Evolutionary conservation across 1,139 yeast species (phyloP), one percentile per base, ranked within the genome.

Genomic region (Geotrichum siamense): DNA sequence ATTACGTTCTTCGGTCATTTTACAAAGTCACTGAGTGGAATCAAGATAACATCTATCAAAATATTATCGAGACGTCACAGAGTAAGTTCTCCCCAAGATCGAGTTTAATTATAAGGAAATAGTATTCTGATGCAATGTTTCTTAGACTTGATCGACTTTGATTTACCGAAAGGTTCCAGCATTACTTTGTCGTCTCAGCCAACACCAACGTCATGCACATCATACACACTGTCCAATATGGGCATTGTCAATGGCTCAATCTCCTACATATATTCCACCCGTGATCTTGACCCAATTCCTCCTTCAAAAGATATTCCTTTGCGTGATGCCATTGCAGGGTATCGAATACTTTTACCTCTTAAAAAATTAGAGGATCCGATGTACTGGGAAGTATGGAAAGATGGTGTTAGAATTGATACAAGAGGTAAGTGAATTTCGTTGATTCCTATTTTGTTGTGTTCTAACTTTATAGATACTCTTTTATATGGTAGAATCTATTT

Each of bases 401-500:
- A 52, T 3, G 68, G 68, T 1, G 47, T 49, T 16, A 54, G 68
- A 19, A 55, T 63, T 3, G 69, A 65, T 45, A 43, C 46, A 2
- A 52, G 51, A 28, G 49, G 49, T 46, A 40, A 23, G 17, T 10
- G 19, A 6, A 9, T 15, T 16, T 23, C 12, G 15, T 21, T n/a
- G 17, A 2, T n/a, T 20, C 23, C 32, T 27, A 31, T 6, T 8
- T n/a, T 19, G n/a, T 19, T 4, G 3, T 20, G 3, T 20, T n/a
- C n/a, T 12, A 21, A 27, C 46, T 12, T 25, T 28, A 12, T 38
- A 54, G 61, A 58, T 32, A 64, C 72, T 1, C 59, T 81, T 15
- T 59, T 78, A 27, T 91, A 86, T 59, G 98, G 97, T 0, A 70
- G 94, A 50, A 76, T 93, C 78, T 84, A 82, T 57, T 79, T 91